Percentiles rank a stretch among this genome's conserved stretches.
Conservation (phyloP, 768 basidiomycete species). For the Crucibulum laeve region DNA sequence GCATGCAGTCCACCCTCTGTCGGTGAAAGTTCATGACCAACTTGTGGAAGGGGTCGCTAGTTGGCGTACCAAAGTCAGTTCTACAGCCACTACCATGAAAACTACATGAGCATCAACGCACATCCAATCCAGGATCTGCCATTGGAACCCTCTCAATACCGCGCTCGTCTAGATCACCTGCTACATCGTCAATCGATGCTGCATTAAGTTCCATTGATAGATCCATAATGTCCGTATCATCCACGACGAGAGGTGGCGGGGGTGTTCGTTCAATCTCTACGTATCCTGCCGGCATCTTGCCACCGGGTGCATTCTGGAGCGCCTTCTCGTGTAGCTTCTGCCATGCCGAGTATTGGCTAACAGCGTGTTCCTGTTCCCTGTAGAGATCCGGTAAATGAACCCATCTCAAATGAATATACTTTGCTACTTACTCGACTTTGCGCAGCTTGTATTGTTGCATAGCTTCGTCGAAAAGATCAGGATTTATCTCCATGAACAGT, state of each 20-base stretch:
- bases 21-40: conserved; percentile 56
- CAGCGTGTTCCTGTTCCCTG: conserved; percentile 86
- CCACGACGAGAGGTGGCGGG: conserved; percentile 72
- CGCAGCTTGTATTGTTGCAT: conserved; percentile 92
- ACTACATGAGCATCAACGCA: conserved; percentile 51
- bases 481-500: conserved; percentile 98
- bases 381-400: neutral
- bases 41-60: conserved; percentile 65
- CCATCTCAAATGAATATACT: neutral
- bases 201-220: conserved; percentile 87
- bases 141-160: conserved; percentile 88
- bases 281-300: conserved; percentile 69
- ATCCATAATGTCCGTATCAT: conserved; percentile 85
- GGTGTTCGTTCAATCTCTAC: conserved; percentile 64
- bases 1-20: conserved; percentile 68
- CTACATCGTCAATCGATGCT: conserved; percentile 71
- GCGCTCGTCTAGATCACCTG: conserved; percentile 70
- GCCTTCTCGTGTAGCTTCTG: conserved; percentile 78
- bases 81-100: too few species aligned
- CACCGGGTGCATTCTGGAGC: conserved; percentile 59
- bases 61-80: neutral
- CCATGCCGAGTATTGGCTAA: conserved; percentile 88
- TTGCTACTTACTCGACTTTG: conserved; percentile 72
- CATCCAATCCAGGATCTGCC: conserved; percentile 87
- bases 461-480: conserved; percentile 90